Evolutionary conservation across 1,139 yeast species (phyloP).

Genomic region (Diutina mesorugosa): DNA sequence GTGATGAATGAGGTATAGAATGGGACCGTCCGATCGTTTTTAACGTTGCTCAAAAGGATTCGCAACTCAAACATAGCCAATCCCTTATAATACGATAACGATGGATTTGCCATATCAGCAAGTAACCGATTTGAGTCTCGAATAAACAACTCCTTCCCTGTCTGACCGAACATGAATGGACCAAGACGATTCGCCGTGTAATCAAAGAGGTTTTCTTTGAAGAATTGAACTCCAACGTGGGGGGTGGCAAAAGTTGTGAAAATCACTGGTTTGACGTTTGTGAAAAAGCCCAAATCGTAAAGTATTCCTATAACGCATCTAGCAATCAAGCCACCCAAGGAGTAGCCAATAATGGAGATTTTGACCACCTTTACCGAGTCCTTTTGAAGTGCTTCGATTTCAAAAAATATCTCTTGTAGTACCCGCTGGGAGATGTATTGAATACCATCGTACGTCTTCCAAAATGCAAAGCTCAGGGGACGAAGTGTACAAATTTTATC

Average conservation of each 20-base stretch:
- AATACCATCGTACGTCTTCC: constrained; percentile 82
- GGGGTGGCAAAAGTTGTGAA: constrained; percentile 88
- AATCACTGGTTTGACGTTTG: constrained; percentile 44
- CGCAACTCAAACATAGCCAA: constrained; percentile 34
- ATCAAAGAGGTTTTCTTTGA: constrained; percentile 27
- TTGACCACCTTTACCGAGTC: constrained; percentile 22
- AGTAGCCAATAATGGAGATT: constrained; percentile 31
- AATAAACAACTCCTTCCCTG: constrained; percentile 65
- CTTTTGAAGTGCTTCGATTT: constrained; percentile 36
- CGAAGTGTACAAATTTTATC: constrained; percentile 43
- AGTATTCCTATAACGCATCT: constrained; percentile 66
- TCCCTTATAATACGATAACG: constrained; percentile 38
- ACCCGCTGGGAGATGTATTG: constrained; percentile 59
- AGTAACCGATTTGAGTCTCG: constrained; percentile 32
- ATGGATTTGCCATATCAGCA: constrained; percentile 36
- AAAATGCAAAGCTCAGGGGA: constrained; percentile 59
- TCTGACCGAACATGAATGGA: constrained; percentile 48
- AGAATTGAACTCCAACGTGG: constrained; percentile 61
- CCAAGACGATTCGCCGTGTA: constrained; percentile 46
- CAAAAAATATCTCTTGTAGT: constrained; percentile 45
- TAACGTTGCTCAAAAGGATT: constrained; percentile 56
- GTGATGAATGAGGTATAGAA: constrained; percentile 42
- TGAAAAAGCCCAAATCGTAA: constrained; percentile 39
- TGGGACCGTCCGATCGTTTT: constrained; percentile 56
- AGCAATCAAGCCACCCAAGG: constrained; percentile 29